A percentile compares a stretch with the other conserved stretches of the same genome.
Conservation (phyloP, 345 rosid genomes). For the Trapa incisa region DNA sequence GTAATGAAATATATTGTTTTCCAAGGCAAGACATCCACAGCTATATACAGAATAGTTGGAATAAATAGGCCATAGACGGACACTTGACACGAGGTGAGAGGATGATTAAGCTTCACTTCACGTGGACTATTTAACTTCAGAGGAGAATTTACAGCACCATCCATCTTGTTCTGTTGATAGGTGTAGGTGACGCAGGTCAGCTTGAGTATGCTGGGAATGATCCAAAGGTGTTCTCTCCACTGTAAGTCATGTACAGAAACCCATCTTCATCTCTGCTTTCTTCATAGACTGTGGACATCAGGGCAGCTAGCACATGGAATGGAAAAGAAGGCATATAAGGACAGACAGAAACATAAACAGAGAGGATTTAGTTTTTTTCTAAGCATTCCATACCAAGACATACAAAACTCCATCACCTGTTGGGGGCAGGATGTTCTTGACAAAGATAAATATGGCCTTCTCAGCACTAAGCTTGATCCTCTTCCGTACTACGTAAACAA, state of each 20-base stretch:
- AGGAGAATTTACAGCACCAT: background rate
- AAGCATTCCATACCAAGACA: too few species aligned
- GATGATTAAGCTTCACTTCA: background rate
- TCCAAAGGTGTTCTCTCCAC: constrained; percentile 62
- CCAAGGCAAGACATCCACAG: background rate
- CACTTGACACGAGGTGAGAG: background rate
- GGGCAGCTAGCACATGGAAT: constrained; percentile 29
- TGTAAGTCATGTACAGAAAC: constrained; percentile 60
- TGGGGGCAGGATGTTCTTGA: constrained; percentile 50
- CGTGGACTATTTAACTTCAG: background rate
- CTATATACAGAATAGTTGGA: background rate
- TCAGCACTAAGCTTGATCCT: constrained; percentile 64
- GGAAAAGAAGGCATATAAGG: background rate
- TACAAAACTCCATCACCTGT: constrained; percentile 25
- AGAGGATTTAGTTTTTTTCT: too few species aligned
- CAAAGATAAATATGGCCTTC: constrained; percentile 56
- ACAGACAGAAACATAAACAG: too few species aligned
- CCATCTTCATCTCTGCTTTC: constrained; percentile 63
- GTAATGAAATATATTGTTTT: background rate
- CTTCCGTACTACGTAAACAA: constrained; percentile 55
- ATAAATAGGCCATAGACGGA: background rate
- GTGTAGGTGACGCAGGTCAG: background rate
- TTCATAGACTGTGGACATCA: constrained; percentile 57
- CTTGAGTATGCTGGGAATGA: constrained; percentile 3
- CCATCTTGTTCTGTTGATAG: background rate